Evolutionary conservation across 2,329 filamentous ascomycete genomes (phyloP).

Genomic region (Aspergillus sp.): DNA sequence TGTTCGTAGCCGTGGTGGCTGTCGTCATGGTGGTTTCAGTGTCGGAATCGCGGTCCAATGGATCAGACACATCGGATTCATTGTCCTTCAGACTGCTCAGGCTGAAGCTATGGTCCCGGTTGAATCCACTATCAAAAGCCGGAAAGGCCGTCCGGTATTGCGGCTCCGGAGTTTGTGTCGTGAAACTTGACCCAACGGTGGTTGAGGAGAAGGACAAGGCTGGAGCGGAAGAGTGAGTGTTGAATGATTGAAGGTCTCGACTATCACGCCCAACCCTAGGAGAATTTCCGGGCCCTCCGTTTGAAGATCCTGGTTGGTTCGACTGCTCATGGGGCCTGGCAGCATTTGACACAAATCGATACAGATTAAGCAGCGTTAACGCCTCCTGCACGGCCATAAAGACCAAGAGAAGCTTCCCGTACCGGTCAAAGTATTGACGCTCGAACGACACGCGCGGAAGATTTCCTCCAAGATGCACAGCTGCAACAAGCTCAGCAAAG

Average conservation of each 20-base stretch:
- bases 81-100: slow-evolving; percentile 29
- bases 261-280: slow-evolving; percentile 12
- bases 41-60: slow-evolving; percentile 34
- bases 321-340: slow-evolving; percentile 6
- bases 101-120: slow-evolving; percentile 30
- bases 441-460: slow-evolving; percentile 28
- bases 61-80: slow-evolving; percentile 30
- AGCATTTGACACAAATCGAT: slow-evolving; percentile 10
- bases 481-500: slow-evolving; percentile 36
- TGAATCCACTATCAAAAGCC: slow-evolving; percentile 15
- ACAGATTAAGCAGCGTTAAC: slow-evolving; percentile 28
- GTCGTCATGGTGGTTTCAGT: slow-evolving; percentile 35
- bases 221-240: slow-evolving; percentile 20
- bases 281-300: not conserved
- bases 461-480: slow-evolving; percentile 36
- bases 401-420: slow-evolving; percentile 35
- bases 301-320: slow-evolving; percentile 3
- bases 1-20: slow-evolving; percentile 31
- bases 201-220: slow-evolving; percentile 31
- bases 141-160: slow-evolving; percentile 22
- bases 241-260: slow-evolving; percentile 19
- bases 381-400: slow-evolving; percentile 41
- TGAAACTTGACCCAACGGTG: slow-evolving; percentile 25
- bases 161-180: slow-evolving; percentile 21
- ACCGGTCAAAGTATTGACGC: slow-evolving; percentile 36